phyloP scores from a whole-genome alignment of 202 grass and related monocot genomes.

The Panicum hallii region DNA sequence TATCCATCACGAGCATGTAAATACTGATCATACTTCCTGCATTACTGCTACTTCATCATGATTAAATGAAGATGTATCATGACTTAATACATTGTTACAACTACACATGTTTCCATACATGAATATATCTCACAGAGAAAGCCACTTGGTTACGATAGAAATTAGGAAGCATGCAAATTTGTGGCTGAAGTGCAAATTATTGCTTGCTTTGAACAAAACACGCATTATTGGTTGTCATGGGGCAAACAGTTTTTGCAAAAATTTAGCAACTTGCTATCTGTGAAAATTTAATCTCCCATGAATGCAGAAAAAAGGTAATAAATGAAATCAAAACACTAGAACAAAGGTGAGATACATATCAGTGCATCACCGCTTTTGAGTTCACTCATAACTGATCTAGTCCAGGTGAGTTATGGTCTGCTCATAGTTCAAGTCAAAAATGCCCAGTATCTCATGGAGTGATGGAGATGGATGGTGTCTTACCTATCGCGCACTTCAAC shows the following conservation, averaged over 20 bases:
- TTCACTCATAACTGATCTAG: background rate
- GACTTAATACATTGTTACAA: background rate
- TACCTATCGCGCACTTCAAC: conserved; percentile 81
- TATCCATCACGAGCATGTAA: background rate
- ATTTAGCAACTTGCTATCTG: conserved; percentile 9
- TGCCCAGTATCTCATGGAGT: background rate
- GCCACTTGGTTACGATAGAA: background rate
- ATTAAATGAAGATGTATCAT: background rate
- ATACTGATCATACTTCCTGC: background rate
- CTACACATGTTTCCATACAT: conserved; percentile 5
- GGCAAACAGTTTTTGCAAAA: background rate
- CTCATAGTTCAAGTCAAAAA: background rate
- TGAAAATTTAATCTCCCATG: background rate
- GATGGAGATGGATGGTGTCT: background rate
- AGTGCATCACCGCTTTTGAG: background rate
- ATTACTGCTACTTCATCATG: conserved; percentile 8
- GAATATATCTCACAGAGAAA: background rate
- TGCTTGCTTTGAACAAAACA: conserved; percentile 5
- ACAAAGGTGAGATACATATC: background rate
- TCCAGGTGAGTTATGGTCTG: background rate
- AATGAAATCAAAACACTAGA: background rate
- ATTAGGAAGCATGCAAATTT: background rate
- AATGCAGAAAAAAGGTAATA: background rate
- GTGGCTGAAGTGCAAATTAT: background rate
- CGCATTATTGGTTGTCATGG: background rate